Evolutionary conservation across 2,329 filamentous ascomycete species (phyloP), one percentile per base, ranked within the genome.

Genomic region (Byssochlamys sp.): DNA sequence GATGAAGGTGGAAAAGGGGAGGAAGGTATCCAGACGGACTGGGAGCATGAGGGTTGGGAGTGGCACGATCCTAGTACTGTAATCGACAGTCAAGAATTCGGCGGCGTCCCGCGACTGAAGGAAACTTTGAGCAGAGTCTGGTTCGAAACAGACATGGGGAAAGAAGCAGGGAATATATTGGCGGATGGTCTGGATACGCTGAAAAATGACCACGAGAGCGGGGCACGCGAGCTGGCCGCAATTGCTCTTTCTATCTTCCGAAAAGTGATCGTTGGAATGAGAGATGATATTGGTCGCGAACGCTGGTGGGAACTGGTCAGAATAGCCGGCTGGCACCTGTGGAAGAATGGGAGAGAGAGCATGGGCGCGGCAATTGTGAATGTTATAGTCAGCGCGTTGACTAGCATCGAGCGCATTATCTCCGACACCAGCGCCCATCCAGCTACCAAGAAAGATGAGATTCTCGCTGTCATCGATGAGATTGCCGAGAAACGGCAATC

Each of bases 261-360:
- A 4, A 71, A 80, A 9, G 72, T 84, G 2, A 53, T 74, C n/a
- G 54, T 60, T 19, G 62, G 69, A 50, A 58, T 63, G n/a, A 52
- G 61, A 1, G 59, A 60, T 1, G 60, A 63, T 1, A 55, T 65
- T 9, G 60, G 57, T n/a, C 61, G 65, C 1, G 56, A 60, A 2
- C 69, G 67, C 5, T 84, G 83, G 78, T 88, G 84, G 83, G 69
- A 67, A 27, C 77, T 76, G 28, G 67, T 81, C n/a, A 75, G 81
- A 12, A 78, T 81, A 72, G 77, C 75, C 1, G 81, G 79, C 2
- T 88, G 85, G 81, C 81, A 86, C 67, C 71, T 88, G 1, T 83
- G 81, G 69, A 85, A 85, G 64, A 84, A 85, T 56, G 83, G 84
- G 0, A 78, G 84, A n/a, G 83, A 84, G 60, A 84, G 80, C 66